These are phyloP conservation scores for Penicillium crustosum DNA, from an alignment of 2,329 filamentous ascomycete genomes.

Conservation along the genomic window DNA sequence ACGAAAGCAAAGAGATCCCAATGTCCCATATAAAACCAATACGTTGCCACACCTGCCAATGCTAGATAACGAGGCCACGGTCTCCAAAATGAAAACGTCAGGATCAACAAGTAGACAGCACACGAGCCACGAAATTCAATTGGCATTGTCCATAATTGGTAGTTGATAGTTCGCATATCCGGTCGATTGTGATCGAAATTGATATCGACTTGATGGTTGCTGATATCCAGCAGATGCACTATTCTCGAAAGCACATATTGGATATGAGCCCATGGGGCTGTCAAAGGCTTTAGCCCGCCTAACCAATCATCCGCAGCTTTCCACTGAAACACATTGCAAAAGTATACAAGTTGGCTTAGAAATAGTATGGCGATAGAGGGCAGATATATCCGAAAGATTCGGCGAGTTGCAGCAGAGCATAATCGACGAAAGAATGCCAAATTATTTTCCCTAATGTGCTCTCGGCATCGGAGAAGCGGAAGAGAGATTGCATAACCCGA, in stretches of 20 bases:
- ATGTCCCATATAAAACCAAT: conserved; percentile 8
- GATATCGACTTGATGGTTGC: conserved; percentile 2
- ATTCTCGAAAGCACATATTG: neutral
- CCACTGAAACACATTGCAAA: neutral
- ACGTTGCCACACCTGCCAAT: neutral
- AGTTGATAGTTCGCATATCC: neutral
- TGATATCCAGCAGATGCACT: conserved; percentile 3
- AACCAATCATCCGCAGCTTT: neutral
- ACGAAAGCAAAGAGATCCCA: conserved; percentile 8
- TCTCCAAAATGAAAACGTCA: conserved; percentile 4
- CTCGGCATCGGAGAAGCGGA: neutral
- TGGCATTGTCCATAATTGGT: conserved; percentile 5
- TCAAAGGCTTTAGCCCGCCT: neutral
- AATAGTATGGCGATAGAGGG: neutral
- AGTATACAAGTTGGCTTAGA: neutral
- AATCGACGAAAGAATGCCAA: neutral
- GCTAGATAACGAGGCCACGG: neutral
- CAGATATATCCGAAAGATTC: conserved; percentile 3
- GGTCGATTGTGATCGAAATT: conserved; percentile 2
- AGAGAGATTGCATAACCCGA: conserved; percentile 3
- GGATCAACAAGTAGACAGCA: neutral
- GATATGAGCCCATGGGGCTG: neutral
- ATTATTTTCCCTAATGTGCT: neutral
- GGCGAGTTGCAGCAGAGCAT: conserved; percentile 2
- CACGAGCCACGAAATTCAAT: conserved; percentile 5